Evolutionary conservation across 495 filamentous ascomycete genomes (phyloP).

Genomic region (Xylaria grammica): DNA sequence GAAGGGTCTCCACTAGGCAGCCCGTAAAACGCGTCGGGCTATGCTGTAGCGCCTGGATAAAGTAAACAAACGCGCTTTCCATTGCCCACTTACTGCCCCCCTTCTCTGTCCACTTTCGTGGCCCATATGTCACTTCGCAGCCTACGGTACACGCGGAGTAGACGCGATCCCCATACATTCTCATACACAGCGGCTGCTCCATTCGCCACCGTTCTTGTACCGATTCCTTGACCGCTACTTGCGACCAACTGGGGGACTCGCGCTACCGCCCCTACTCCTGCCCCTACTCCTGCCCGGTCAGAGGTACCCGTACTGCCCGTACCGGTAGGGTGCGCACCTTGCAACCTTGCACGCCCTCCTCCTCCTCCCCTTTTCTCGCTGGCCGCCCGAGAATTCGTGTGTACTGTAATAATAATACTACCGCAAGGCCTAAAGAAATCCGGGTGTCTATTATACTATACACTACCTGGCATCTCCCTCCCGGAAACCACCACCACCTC

Average conservation of each 20-base stretch:
- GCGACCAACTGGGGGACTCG: too few relatives aligned
- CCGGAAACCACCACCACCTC: slow-evolving; percentile 4
- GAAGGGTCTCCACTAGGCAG: slow-evolving; percentile 10
- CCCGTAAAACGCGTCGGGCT: slow-evolving; percentile 23
- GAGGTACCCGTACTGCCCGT: background rate
- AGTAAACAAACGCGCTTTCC: slow-evolving; percentile 28
- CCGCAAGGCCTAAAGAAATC: slow-evolving; percentile 16
- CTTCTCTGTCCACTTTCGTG: slow-evolving; percentile 1
- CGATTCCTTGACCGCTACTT: slow-evolving; percentile 26
- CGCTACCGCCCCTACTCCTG: too few relatives aligned
- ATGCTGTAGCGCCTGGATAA: slow-evolving; percentile 11
- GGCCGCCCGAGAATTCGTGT: background rate
- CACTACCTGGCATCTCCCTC: background rate
- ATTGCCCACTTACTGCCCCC: background rate
- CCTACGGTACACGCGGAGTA: slow-evolving; percentile 12
- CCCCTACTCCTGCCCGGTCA: slow-evolving; percentile 4
- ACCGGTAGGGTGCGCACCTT: slow-evolving; percentile 5
- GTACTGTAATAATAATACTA: slow-evolving; percentile 23
- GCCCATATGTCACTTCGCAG: slow-evolving; percentile 22
- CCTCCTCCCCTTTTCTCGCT: slow-evolving; percentile 12
- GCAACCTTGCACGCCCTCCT: slow-evolving; percentile 13
- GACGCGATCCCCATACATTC: slow-evolving; percentile 15
- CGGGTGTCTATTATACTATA: too few relatives aligned
- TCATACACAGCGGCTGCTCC: slow-evolving; percentile 9
- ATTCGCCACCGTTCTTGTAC: slow-evolving; percentile 19